Evolutionary conservation across 225 moss, liverwort and hornwort genomes (phyloP).

Genomic region (Pseudoscleropodium purum): DNA sequence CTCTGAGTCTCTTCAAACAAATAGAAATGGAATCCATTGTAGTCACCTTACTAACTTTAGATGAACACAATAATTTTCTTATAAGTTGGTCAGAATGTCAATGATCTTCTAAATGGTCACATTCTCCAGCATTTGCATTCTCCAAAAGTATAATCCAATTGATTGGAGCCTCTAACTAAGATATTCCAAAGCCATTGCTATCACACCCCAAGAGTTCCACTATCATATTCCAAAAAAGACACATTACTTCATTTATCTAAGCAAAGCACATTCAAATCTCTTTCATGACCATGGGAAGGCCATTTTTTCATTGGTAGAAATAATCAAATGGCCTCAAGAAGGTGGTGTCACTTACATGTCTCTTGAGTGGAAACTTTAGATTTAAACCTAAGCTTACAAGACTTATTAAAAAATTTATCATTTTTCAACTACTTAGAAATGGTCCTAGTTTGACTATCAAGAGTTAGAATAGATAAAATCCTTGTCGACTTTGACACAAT

Average conservation of each 20-base stretch:
- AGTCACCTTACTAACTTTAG: rapidly evolving
- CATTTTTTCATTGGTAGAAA: rapidly evolving
- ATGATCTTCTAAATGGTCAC: rapidly evolving
- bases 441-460: not conserved
- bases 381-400: not conserved
- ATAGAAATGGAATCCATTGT: not conserved
- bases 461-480: not conserved
- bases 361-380: no score
- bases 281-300: rapidly evolving
- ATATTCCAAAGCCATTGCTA: not conserved
- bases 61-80: not conserved
- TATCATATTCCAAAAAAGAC: not conserved
- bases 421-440: not conserved
- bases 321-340: not conserved
- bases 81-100: not conserved
- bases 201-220: rapidly evolving
- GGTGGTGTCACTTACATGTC: not conserved
- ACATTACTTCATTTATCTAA: not conserved
- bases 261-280: not conserved
- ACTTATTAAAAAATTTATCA: no score
- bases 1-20: rapidly evolving
- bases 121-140: not conserved
- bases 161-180: rapidly evolving
- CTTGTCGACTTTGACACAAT: not conserved
- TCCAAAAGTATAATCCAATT: rapidly evolving